Conservation (phyloP, 371 early-diverging fungal species). For the Fennellomyces sp. region DNA sequence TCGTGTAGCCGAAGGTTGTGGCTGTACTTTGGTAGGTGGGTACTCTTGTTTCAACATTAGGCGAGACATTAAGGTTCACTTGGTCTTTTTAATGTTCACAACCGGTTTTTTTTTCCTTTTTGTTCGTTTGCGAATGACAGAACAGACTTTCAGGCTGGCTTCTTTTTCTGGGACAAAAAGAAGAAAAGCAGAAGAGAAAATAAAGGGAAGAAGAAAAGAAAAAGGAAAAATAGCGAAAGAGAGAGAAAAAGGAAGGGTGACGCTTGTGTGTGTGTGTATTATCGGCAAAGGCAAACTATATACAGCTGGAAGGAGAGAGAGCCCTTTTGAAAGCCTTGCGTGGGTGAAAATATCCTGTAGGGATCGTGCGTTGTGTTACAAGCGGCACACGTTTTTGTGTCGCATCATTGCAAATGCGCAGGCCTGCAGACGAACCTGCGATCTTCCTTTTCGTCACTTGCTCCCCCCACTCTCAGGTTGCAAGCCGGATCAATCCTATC, state of each 20-base stretch:
- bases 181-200: background rate
- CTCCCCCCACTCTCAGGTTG: too few species aligned
- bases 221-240: background rate
- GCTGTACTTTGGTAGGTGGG: conserved; percentile 37
- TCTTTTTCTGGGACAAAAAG: conserved; percentile 2
- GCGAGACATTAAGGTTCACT: background rate
- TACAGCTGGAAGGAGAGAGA: background rate
- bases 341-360: background rate
- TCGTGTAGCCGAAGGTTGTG: conserved; percentile 47
- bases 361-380: background rate
- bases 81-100: background rate
- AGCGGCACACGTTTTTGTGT: background rate
- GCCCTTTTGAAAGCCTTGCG: background rate
- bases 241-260: background rate
- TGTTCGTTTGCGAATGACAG: too few species aligned
- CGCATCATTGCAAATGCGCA: background rate
- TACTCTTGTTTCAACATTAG: conserved; percentile 16
- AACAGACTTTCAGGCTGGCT: conserved; percentile 4
- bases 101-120: too few species aligned
- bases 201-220: background rate
- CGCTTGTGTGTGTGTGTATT: background rate
- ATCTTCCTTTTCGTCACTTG: too few species aligned
- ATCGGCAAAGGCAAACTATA: background rate
- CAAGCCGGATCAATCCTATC: too few species aligned
- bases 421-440: background rate